Conservation (phyloP, 306 rosid species). For the Astragalus membranaceus region DNA sequence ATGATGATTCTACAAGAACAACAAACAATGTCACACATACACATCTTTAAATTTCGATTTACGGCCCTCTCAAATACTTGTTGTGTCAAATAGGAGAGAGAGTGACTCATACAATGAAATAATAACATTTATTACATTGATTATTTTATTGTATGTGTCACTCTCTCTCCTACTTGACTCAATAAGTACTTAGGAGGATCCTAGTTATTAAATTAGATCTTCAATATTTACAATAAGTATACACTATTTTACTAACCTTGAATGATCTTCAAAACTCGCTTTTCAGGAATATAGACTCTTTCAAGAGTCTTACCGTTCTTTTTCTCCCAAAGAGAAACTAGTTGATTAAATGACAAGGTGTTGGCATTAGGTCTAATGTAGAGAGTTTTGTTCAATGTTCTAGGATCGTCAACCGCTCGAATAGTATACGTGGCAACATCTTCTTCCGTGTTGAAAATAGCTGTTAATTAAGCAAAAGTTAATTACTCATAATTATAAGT, state of each 20-base stretch:
- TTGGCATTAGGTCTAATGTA: conserved; percentile 26
- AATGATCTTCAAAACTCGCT: conserved; percentile 16
- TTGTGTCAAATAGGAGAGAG: too few relatives aligned
- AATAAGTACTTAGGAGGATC: too few relatives aligned
- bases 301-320: conserved; percentile 33
- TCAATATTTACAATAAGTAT: too few relatives aligned
- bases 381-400: conserved; percentile 39
- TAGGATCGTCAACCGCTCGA: conserved; percentile 34
- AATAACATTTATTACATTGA: too few relatives aligned
- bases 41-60: too few relatives aligned
- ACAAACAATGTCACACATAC: not conserved
- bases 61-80: too few relatives aligned
- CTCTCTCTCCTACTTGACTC: too few relatives aligned
- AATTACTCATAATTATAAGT: not conserved
- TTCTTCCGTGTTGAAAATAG: conserved; percentile 33
- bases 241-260: not conserved
- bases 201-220: not conserved
- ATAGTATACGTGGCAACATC: conserved; percentile 33
- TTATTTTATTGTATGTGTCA: too few relatives aligned
- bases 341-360: conserved; percentile 28
- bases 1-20: not conserved
- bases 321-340: conserved; percentile 40
- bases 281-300: conserved; percentile 14
- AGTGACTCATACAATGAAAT: too few relatives aligned
- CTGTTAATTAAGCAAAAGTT: not conserved